A percentile compares a stretch with the other conserved stretches of the same genome.
Conservation (phyloP, 2,329 filamentous ascomycete genomes). For the Hymenoscyphus infarciens region DNA sequence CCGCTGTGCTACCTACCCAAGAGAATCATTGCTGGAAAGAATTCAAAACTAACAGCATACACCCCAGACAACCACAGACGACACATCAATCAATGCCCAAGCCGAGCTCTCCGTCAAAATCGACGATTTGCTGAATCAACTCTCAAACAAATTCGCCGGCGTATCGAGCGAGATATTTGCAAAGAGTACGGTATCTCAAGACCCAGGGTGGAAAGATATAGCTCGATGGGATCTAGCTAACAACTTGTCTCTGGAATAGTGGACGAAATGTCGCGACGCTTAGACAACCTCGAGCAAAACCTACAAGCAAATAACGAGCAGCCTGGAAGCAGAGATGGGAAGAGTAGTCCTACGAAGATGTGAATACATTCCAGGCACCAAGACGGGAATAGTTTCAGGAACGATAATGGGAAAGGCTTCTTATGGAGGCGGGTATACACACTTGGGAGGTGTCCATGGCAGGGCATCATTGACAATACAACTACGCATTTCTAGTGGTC, state of each 20-base stretch:
- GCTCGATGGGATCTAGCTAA: background rate
- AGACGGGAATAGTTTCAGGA: background rate
- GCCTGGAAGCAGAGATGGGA: constrained; percentile 21
- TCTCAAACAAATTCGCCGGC: constrained; percentile 80
- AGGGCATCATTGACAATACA: background rate
- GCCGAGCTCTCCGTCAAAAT: constrained; percentile 52
- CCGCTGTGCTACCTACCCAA: background rate
- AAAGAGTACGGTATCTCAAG: constrained; percentile 63
- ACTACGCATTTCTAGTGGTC: background rate
- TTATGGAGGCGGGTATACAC: background rate
- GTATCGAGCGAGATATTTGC: constrained; percentile 84
- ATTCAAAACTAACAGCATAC: background rate
- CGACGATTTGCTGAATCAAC: constrained; percentile 79
- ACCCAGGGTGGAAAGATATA: background rate
- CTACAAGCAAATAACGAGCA: constrained; percentile 28
- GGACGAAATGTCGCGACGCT: constrained; percentile 86
- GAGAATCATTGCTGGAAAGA: background rate
- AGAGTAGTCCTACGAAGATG: constrained; percentile 15
- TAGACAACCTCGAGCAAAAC: constrained; percentile 67
- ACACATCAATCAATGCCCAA: constrained; percentile 25
- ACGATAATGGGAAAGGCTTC: background rate
- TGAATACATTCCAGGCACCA: background rate
- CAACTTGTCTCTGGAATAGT: constrained; percentile 48
- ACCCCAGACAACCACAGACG: constrained; percentile 22
- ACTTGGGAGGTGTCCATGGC: background rate